phyloP scores from a whole-genome alignment of 345 rosid genomes.

The Citrus sp. region DNA sequence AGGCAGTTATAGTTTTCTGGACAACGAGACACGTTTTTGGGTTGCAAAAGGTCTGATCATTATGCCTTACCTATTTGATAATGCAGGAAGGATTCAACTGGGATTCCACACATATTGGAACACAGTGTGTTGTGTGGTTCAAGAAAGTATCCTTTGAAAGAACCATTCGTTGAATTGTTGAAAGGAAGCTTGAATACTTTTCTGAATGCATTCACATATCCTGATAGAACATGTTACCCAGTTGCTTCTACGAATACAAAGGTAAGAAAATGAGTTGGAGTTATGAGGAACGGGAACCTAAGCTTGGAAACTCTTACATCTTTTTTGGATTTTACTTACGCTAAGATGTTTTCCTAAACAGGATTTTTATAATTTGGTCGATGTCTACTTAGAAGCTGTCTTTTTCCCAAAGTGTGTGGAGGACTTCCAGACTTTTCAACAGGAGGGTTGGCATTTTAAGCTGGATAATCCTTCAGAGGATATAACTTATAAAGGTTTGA shows the following conservation, averaged over 20 bases:
- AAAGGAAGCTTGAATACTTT: conserved; percentile 95
- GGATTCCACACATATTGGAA: conserved; percentile 96
- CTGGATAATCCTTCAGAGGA: conserved; percentile 83
- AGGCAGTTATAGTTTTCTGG: background rate
- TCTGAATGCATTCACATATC: conserved; percentile 94
- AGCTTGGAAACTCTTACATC: background rate
- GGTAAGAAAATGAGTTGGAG: conserved; percentile 35
- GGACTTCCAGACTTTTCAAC: conserved; percentile 87
- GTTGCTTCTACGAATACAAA: conserved; percentile 94
- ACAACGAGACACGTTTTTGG: background rate
- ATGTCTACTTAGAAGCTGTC: conserved; percentile 95
- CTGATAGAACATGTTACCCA: conserved; percentile 97
- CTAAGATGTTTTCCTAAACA: conserved; percentile 26
- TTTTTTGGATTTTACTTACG: background rate
- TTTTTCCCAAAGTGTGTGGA: conserved; percentile 96
- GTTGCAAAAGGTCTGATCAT: background rate
- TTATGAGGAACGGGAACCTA: background rate
- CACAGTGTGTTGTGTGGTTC: conserved; percentile 98
- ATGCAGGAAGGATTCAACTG: conserved; percentile 94
- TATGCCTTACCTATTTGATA: background rate
- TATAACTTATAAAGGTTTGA: conserved; percentile 80
- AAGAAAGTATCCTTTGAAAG: conserved; percentile 91
- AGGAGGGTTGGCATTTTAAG: conserved; percentile 99
- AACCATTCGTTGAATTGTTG: conserved; percentile 91
- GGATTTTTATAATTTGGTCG: conserved; percentile 97